Evolutionary conservation across 2,329 filamentous ascomycete genomes (phyloP), one percentile per base, ranked within the genome.

Genomic region (Pseudohalonectria lignicola): DNA sequence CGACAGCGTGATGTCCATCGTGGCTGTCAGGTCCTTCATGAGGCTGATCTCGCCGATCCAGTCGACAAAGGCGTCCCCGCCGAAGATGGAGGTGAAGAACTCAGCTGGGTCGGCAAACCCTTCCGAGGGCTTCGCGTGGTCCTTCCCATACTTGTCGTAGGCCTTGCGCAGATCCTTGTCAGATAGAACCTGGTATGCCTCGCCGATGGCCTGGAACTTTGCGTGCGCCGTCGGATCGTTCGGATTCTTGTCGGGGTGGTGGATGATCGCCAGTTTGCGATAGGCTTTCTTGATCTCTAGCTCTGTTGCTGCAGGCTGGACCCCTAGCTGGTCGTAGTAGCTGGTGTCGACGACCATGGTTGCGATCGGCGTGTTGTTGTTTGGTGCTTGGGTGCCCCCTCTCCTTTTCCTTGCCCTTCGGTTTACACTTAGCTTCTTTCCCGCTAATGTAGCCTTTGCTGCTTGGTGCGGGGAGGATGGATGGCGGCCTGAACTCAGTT

Each of bases 21-120:
- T 94, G 53, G 87, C 86, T 15, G 90, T 96, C 39, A 98, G 72
- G 54, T 98, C 92, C 67, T 95, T 96, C 85, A 98, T 95, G 41
- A 98, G 76, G 36, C 86, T 92, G 50, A 98, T 94, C 70, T 98
- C 92, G 48, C 92, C 92, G 54, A 98, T 96, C 71, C 92, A 86
- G 66, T 98, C 90, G 43, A 82, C 71, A 54, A 98, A 98, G 11
- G 90, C 87, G 51, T 95, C 90, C 43, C 92, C 92, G 49, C 92
- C 92, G 55, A 98, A 98, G 50, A 98, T 98, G 69, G 88, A 93
- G 53, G 84, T 84, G 65, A 98, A 98, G 73, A 98, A 98, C 63
- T 98, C 92, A 46, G 87, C 75, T 1, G 92, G 92, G 59, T 98
- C 92, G 68, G 85, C 85, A 59, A 98, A 98, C 45, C 92, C 92